phyloP scores from a whole-genome alignment of 2,329 filamentous ascomycete species.

The Metarhizium guizhouense region DNA sequence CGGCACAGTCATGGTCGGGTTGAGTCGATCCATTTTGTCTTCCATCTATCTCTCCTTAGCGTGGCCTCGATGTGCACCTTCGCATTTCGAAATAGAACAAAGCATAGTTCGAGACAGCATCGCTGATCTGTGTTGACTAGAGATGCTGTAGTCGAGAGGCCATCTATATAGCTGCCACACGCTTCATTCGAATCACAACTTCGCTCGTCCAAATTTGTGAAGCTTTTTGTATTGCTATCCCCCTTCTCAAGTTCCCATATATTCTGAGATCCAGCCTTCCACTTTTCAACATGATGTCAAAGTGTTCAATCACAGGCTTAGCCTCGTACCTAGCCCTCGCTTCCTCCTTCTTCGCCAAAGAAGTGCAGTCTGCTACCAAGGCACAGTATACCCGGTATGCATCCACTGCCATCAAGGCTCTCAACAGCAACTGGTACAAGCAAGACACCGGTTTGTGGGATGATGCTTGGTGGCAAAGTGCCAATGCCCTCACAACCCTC shows the following conservation, averaged over 20 bases:
- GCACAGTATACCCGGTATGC: constrained; percentile 24
- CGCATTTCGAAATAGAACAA: too few relatives aligned
- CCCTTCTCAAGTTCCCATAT: not conserved
- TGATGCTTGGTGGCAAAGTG: constrained; percentile 64
- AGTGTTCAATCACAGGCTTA: not conserved
- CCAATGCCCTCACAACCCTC: constrained; percentile 55
- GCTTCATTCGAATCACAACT: not conserved
- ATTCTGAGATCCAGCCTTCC: not conserved
- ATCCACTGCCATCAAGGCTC: constrained; percentile 25
- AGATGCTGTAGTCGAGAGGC: not conserved
- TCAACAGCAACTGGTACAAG: constrained; percentile 54
- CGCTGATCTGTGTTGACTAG: not conserved
- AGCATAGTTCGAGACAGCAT: too few relatives aligned
- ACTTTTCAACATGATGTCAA: not conserved
- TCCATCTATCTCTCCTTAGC: not conserved
- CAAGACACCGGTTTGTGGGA: constrained; percentile 51
- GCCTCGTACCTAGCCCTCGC: constrained; percentile 1
- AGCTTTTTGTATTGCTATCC: not conserved
- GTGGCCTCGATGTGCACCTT: not conserved
- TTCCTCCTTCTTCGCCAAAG: not conserved
- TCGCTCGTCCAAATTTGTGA: not conserved
- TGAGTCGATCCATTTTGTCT: not conserved
- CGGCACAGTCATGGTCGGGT: not conserved
- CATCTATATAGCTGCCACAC: not conserved
- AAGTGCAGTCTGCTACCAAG: not conserved